These are phyloP conservation scores for Lotus japonicus DNA, from an alignment of 306 rosid genomes.

Conservation along the genomic window DNA sequence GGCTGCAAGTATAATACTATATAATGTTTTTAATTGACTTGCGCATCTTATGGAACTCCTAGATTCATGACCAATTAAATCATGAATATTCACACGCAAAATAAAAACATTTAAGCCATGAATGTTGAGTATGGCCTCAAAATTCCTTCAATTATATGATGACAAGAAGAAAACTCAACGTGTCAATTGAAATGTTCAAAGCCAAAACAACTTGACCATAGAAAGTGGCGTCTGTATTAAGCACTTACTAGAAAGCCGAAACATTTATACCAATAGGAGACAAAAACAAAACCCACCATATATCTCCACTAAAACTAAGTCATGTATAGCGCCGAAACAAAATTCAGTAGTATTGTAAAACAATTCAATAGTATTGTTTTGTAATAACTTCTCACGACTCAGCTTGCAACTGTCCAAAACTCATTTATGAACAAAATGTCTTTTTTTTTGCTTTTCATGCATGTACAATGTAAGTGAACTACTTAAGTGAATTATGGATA, in stretches of 20 bases:
- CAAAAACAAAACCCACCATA: neutral
- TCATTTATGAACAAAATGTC: neutral
- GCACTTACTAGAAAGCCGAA: neutral
- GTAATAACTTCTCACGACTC: too few relatives aligned
- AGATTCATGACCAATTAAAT: neutral
- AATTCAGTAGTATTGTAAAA: too few relatives aligned
- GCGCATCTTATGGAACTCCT: neutral
- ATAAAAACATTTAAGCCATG: neutral
- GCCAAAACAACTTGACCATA: too few relatives aligned
- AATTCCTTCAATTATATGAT: neutral
- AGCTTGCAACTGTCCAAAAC: neutral
- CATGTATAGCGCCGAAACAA: too few relatives aligned
- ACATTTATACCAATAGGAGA: too few relatives aligned
- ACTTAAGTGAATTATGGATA: neutral
- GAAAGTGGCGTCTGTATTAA: neutral
- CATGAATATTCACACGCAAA: too few relatives aligned
- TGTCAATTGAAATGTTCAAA: neutral
- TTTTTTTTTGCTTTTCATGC: neutral
- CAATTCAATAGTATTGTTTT: neutral
- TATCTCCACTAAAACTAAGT: neutral
- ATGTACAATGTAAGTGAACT: conserved; percentile 20
- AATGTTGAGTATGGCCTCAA: neutral
- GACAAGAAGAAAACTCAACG: neutral
- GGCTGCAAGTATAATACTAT: neutral
- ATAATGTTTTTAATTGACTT: too few relatives aligned